Base-by-base conservation (phyloP, 495 filamentous ascomycete genomes). In the Neurospora discreta region DNA sequence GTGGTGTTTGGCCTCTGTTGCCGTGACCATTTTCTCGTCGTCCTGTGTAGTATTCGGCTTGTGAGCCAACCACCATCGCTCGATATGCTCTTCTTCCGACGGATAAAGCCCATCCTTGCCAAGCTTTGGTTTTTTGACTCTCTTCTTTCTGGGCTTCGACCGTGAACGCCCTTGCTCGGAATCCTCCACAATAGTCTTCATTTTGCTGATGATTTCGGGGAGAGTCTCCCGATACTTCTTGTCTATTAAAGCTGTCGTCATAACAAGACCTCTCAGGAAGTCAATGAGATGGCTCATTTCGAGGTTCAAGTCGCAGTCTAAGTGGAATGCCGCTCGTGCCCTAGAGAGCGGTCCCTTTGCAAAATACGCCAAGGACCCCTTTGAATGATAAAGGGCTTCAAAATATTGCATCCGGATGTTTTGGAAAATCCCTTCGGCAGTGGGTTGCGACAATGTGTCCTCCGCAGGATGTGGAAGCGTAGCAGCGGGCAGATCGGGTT, bases 301-400 rank as follows among this genome's bases (percentile, higher is more conserved):
- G n/a, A 87, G 79, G 67, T 81, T 83, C 7, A 81, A 78, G 70
- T 87, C 85, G 71, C 79, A 84, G 36, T 88, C 83, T 36, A 87
- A 80, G 74, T 91, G 88, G 73, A 97, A 93, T 41, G 89, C 88
- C 68, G 90, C 90, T 70, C 95, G 87, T 26, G 92, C 93, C 76
- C 93, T 88, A n/a, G 96, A 92, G 26, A 98, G 84, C 5, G 95
- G 93, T 2, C 95, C 95, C 84, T 99, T 99, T 23, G 95, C 92
- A 84, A 98, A 99, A 79, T 97, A 99, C 74, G 95, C 96, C 75
- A 98, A 82, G 15, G 95, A 95, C 30, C 93, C 91, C 89, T 94
- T 95, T 8, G 95, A 95, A 52, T 93, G 84, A 82, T 98, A 98
- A n/a, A 98, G 84, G 20, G 91, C 89, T 67, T 98, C 92, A 65